Evolutionary conservation across 1,139 yeast genomes (phyloP), one percentile per base, ranked within the genome.

Genomic region (Debaryomyces udenii): DNA sequence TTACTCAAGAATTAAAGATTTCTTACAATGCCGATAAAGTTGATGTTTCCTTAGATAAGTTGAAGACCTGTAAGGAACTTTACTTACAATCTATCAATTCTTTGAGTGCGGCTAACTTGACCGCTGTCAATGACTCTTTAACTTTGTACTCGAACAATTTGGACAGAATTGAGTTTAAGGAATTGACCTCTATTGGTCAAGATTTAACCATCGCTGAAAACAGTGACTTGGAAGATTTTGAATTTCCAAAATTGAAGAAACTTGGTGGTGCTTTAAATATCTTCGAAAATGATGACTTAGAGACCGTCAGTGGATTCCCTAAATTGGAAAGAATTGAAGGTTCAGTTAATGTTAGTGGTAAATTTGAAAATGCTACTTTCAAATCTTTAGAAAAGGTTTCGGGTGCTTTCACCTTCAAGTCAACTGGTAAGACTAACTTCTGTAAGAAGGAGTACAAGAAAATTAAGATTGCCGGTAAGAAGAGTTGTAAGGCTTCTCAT

Each of bases 241-340:
- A 84, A 52, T 86, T 90, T 78, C 76, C 88, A 45, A 63, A 75
- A 60, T 81, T 93, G 68, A 73, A 81, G 49, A 51, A 78, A 37
- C 74, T 93, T 59, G 88, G 88, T 62, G 98, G 98, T 78, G 94
- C 90, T 66, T 85, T 93, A 67, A 83, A 79, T 62, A 74, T 93
- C 61, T 80, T 86, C 51, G 89, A 89, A 82, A 93, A 93, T 83
- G 73, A 86, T 51, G 67, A 77, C 48, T 81, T 91, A 64, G 66
- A 62, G 43, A 60, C 77, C 45, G 75, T 93, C 62, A 73, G 74
- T 45, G 91, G 91, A 59, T 88, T 93, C 81, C 81, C 83, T 55
- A 65, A 76, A 56, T 78, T 93, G 61, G 67, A 75, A 63, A 66
- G 85, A 47, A 80, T 93, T 58, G 88, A 86, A 62, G 98, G 98